phyloP scores from a whole-genome alignment of 257 asterid species.

The Knoxia roxburghii region DNA sequence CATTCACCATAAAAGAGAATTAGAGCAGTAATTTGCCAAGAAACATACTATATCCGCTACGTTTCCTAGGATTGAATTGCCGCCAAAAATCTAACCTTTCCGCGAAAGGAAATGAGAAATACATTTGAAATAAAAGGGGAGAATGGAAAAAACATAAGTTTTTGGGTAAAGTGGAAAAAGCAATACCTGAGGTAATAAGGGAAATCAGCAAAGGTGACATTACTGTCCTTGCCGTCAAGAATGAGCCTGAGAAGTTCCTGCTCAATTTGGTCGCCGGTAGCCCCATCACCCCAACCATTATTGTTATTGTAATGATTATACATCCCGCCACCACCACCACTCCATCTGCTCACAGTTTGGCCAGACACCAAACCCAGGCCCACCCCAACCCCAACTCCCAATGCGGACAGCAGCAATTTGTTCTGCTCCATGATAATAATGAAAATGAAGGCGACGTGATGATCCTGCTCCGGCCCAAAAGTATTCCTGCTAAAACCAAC shows the following conservation, averaged over 20 bases:
- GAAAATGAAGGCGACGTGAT: neutral
- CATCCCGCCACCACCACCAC: conserved; percentile 9
- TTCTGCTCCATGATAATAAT: conserved; percentile 60
- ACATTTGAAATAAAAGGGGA: neutral
- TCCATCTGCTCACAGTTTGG: conserved; percentile 39
- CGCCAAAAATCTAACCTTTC: neutral
- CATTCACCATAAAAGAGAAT: neutral
- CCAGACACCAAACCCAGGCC: conserved; percentile 80
- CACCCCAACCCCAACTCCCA: conserved; percentile 85
- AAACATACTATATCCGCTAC: neutral
- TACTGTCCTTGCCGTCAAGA: conserved; percentile 51
- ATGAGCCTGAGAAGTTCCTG: conserved; percentile 56
- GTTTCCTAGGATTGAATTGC: neutral
- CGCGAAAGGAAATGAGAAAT: neutral
- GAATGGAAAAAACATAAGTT: neutral
- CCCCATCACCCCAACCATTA: conserved; percentile 30
- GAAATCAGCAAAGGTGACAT: conserved; percentile 56
- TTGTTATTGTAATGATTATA: neutral
- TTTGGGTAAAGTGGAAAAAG: neutral
- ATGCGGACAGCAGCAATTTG: conserved; percentile 69
- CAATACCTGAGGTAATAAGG: conserved; percentile 83
- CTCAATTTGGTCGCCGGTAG: conserved; percentile 53
- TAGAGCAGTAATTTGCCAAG: neutral
- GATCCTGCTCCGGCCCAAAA: neutral
- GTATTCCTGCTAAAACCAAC: neutral